Evolutionary conservation across 2,329 filamentous ascomycete species (phyloP), one percentile per base, ranked within the genome.

Genomic region (Zymoseptoria tritici): DNA sequence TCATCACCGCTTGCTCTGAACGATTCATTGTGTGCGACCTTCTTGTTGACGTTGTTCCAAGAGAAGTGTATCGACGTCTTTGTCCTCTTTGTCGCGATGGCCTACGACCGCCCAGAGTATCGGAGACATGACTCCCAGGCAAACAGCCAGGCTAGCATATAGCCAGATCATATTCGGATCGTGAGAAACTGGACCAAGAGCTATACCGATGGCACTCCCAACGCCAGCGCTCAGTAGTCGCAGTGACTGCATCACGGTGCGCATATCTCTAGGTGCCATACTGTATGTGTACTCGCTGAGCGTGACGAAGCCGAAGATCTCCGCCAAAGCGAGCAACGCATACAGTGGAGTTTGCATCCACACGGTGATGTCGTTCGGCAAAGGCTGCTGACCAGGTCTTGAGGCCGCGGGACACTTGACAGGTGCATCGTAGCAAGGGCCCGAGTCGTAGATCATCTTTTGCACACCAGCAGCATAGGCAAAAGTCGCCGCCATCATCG

Each of bases 231-330:
- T 65, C 8, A 75, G 62, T 31, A 73, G 66, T 49, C 65, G 71
- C 31, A 74, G 67, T 1, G 73, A 71, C 58, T 76, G 73, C 2
- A 76, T 71, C 11, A 75, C 64, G 3, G 66, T 69, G 49, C 72
- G 73, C 75, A 79, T 79, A 11, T 72, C 69, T 31, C 72, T 72
- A 0, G 78, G 78, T 0, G 78, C 74, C 29, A 78, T 67, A 49
- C 70, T 71, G 63, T 79, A 79, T 0, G 75, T 73, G 56, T 76
- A 79, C 61, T 80, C 78, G 46, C 73, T 72, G 1, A 70, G 73
- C 0, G 78, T 78, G 13, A 75, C 73, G 54, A 75, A 70, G 0
- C 74, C 73, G 20, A 80, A 74, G 9, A 80, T 75, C 64, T 80
- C 78, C 0, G 73, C 74, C 3, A 75, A 60, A 0, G 76, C 74